Percentiles rank a stretch among this genome's conserved stretches.
Evolutionary conservation across 495 filamentous ascomycete genomes (phyloP).

Genomic region (Glarea lozoyensis): DNA sequence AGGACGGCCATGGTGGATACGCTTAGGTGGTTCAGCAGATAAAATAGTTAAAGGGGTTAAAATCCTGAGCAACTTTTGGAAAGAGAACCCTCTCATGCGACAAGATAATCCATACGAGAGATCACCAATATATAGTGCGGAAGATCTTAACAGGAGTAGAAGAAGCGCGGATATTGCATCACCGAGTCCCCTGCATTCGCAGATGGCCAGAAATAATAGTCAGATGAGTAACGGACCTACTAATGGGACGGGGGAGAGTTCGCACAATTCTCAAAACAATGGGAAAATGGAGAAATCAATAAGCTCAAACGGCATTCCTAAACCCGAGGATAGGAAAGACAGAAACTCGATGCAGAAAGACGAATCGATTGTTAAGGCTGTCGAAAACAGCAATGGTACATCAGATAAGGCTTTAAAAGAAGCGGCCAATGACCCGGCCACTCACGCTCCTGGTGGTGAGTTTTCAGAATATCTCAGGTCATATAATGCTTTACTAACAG

Average conservation of each 20-base stretch:
- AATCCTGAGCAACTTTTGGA: conserved; percentile 66
- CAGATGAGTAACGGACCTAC: background rate
- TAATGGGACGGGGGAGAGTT: background rate
- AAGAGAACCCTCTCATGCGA: conserved; percentile 47
- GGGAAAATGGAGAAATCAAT: conserved; percentile 21
- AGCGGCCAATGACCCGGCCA: conserved; percentile 33
- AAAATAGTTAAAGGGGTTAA: conserved; percentile 58
- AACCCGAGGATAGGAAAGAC: background rate
- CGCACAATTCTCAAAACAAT: conserved; percentile 15
- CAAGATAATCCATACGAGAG: conserved; percentile 18
- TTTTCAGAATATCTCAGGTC: conserved; percentile 16
- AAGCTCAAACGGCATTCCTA: background rate
- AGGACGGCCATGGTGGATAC: conserved; percentile 84
- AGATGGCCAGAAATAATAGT: background rate
- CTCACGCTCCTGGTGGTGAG: conserved; percentile 22
- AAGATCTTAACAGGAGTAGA: conserved; percentile 13
- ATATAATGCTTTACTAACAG: conserved; percentile 17
- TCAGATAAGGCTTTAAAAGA: conserved; percentile 34
- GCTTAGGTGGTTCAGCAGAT: conserved; percentile 51
- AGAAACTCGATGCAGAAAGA: background rate
- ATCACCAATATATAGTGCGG: conserved; percentile 7
- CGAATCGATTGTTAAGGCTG: background rate
- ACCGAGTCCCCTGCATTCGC: conserved; percentile 4
- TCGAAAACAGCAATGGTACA: background rate
- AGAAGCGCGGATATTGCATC: conserved; percentile 4